Evolutionary conservation across 768 basidiomycete species (phyloP).

Genomic region (Rhodotorula taiwanensis): DNA sequence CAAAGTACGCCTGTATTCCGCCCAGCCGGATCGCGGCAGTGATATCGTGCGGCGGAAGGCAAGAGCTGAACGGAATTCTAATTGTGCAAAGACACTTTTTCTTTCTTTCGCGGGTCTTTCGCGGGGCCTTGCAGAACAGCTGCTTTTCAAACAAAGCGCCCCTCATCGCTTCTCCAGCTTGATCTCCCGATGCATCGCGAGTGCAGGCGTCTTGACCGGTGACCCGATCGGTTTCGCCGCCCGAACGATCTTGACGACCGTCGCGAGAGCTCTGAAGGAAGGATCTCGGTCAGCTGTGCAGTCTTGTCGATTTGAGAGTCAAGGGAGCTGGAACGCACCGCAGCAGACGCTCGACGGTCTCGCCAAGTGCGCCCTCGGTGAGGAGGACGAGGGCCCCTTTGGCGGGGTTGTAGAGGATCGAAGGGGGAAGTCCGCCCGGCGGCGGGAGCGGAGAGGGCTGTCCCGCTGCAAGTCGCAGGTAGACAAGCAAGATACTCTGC

Average conservation of each 20-base stretch:
- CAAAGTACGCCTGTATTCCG: no score
- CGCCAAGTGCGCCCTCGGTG: conserved; percentile 22
- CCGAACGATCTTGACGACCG: not conserved
- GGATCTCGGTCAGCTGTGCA: accelerated
- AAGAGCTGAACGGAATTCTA: no score
- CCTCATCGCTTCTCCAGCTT: no score
- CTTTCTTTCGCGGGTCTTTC: no score
- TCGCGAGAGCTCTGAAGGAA: not conserved
- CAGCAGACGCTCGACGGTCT: conserved; percentile 4
- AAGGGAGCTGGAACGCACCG: not conserved
- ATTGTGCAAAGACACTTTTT: no score
- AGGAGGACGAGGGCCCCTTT: not conserved
- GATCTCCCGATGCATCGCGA: not conserved
- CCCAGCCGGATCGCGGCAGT: no score
- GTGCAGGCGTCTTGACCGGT: not conserved
- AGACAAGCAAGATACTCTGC: conserved; percentile 16
- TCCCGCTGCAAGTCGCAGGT: conserved; percentile 10
- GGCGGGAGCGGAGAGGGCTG: not conserved
- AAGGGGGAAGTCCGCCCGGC: not conserved
- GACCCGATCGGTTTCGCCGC: no score
- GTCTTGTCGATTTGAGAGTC: no score
- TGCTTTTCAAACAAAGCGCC: no score
- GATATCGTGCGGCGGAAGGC: no score
- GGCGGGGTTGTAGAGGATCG: not conserved
- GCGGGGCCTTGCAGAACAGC: no score